Conservation (phyloP, 306 rosid genomes). For the Vachellia pachyceras region DNA sequence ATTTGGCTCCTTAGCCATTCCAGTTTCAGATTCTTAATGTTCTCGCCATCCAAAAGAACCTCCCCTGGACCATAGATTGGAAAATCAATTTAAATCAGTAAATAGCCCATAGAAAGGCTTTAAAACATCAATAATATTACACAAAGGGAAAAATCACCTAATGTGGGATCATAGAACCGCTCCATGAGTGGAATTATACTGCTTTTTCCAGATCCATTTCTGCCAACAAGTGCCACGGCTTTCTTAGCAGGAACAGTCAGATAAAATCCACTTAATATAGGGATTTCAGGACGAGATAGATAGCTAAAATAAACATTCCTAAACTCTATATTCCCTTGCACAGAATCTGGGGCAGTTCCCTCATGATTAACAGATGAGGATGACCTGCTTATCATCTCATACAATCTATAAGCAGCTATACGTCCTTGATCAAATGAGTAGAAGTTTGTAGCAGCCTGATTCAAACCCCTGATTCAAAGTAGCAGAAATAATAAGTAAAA, state of each 20-base stretch:
- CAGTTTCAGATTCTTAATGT: slow-evolving; percentile 86
- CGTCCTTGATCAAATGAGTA: slow-evolving; percentile 99
- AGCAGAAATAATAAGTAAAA: slow-evolving; percentile 31
- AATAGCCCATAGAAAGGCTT: slow-evolving; percentile 12
- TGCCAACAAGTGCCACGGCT: slow-evolving; percentile 98
- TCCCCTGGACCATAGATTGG: slow-evolving; percentile 81
- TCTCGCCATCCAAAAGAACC: slow-evolving; percentile 99
- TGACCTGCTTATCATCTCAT: slow-evolving; percentile 99
- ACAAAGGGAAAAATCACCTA: slow-evolving; percentile 61
- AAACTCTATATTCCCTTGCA: slow-evolving; percentile 97
- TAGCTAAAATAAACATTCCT: slow-evolving; percentile 98
- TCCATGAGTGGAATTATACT: slow-evolving; percentile 99
- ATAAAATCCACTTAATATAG: slow-evolving; percentile 97
- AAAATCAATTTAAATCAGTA: slow-evolving; percentile 39
- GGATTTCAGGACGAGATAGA: slow-evolving; percentile 99
- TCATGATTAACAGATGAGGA: slow-evolving; percentile 85
- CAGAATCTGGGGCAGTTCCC: slow-evolving; percentile 70
- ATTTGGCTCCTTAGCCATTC: slow-evolving; percentile 99
- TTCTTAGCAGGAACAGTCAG: slow-evolving; percentile 99
- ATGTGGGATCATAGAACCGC: slow-evolving; percentile 97
- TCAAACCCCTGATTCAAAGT: slow-evolving; percentile 77
- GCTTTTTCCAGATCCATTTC: slow-evolving; percentile 99
- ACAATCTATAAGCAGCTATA: slow-evolving; percentile 97
- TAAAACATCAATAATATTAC: slow-evolving; percentile 27
- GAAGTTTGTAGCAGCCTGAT: slow-evolving; percentile 99